Evolutionary conservation across 2,329 filamentous ascomycete genomes (phyloP), one percentile per base, ranked within the genome.

Genomic region (Thyridium curvatum): DNA sequence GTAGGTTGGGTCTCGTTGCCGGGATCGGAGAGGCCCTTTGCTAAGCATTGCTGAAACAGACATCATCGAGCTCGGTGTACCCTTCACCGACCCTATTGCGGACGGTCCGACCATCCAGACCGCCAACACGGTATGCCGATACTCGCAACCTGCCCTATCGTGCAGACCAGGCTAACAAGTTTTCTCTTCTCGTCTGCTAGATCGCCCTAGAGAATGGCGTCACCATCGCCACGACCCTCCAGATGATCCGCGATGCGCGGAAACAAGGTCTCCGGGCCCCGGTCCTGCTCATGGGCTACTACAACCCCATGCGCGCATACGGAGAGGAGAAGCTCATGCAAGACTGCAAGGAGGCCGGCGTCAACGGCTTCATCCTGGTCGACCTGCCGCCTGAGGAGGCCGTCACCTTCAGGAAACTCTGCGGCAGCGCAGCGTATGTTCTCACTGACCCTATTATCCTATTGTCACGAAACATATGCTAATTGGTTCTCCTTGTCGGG

Each of bases 81-180:
- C 93, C 38, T 98, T 98, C 68, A 96, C 91, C 54, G 93, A 98
- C 61, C 93, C 93, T 42, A 97, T 97, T 64, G 93, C 91, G 51
- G 93, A 98, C 64, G 93, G 93, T 18, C 93, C 93, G 29, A 96
- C 90, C 4, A 97, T 98, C 50, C 93, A 98, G 69, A 93, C 82
- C 46, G 80, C 93, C 48, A 98, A 98, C 66, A 96, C 88, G 31
- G 80, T 71, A 82, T 68, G 54, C 63, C 57, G 32, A 34, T 40
- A 4, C 33, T 13, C 21, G 21, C n/a, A 26, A 26, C 21, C 6
- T 10, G 6, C 26, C 18, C 8, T 10, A 30, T 31, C 33, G 37
- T 46, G 14, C 10, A 34, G 16, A 37, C 39, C 43, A 44, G 42
- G 13, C 34, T 41, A 17, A 41, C 33, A 35, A 8, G 10, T 39